Evolutionary conservation across 257 asterid species (phyloP).

Genomic region (Solanum clarkiae): DNA sequence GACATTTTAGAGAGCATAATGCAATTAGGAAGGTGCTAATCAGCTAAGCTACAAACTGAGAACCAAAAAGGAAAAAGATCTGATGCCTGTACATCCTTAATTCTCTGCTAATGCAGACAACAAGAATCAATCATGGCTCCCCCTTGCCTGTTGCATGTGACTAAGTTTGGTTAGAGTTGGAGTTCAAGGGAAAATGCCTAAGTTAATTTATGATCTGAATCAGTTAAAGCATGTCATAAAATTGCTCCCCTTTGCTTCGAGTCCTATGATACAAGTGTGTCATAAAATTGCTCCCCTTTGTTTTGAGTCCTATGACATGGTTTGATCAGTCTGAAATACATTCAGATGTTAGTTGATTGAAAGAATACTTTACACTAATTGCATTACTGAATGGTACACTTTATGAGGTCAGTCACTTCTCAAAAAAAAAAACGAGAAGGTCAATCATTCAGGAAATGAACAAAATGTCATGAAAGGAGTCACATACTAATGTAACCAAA

Average conservation of each 20-base stretch:
- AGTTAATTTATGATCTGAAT: background rate
- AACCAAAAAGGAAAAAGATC: background rate
- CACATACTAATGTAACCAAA: background rate
- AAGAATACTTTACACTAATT: background rate
- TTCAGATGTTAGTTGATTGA: background rate
- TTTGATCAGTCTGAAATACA: background rate
- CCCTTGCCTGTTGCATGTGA: background rate
- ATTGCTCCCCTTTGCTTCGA: background rate
- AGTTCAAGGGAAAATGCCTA: background rate
- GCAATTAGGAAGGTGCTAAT: background rate
- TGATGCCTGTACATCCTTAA: background rate
- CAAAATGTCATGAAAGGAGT: background rate
- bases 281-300: background rate
- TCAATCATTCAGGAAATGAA: background rate
- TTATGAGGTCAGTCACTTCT: background rate
- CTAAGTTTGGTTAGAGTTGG: background rate
- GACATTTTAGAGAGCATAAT: background rate
- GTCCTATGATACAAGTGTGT: background rate
- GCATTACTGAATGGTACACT: background rate
- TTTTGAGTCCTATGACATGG: background rate
- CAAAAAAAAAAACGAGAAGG: background rate
- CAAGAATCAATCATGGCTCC: background rate
- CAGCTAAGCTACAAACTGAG: background rate
- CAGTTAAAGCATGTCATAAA: background rate
- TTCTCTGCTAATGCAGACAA: background rate